These are phyloP conservation scores for Collybiopsis luxurians DNA, from an alignment of 768 basidiomycete genomes.

Conservation along the genomic window DNA sequence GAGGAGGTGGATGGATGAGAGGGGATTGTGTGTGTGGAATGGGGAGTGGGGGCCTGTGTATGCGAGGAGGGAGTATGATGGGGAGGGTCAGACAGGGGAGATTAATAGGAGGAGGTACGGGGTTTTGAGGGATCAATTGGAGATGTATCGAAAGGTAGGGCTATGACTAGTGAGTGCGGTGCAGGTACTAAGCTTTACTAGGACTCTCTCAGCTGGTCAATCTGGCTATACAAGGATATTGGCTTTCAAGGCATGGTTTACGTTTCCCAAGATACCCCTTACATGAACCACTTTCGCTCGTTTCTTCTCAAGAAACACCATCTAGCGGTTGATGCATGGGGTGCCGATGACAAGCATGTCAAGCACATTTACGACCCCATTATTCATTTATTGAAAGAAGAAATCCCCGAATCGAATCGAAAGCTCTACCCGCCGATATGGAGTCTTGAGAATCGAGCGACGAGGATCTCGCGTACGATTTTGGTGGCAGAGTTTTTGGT, in stretches of 20 bases:
- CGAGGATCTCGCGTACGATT: constrained; percentile 45
- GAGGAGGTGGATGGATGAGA: constrained; percentile 47
- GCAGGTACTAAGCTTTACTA: constrained; percentile 9
- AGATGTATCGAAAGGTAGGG: constrained; percentile 46
- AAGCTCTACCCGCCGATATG: constrained; percentile 46
- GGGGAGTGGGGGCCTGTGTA: constrained; percentile 69
- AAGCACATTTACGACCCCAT: constrained; percentile 46
- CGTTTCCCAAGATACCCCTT: constrained; percentile 48
- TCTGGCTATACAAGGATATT: constrained; percentile 65
- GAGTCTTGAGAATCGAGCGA: constrained; percentile 37
- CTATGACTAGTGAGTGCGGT: constrained; percentile 10
- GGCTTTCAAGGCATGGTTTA: constrained; percentile 61
- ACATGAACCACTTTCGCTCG: constrained; percentile 46
- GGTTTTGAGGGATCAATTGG: constrained; percentile 52
- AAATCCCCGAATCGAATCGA: constrained; percentile 37
- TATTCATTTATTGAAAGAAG: constrained; percentile 40
- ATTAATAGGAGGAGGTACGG: constrained; percentile 49
- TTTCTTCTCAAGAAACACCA: constrained; percentile 56
- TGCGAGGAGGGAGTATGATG: constrained; percentile 36
- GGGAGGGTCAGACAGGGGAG: constrained; percentile 38
- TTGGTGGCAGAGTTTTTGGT: constrained; percentile 51
- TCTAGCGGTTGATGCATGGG: constrained; percentile 59
- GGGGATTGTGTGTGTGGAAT: constrained; percentile 45
- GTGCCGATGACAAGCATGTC: constrained; percentile 42
- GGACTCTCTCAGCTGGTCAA: constrained; percentile 54